Evolutionary conservation across 495 filamentous ascomycete genomes (phyloP).

Genomic region (Mytilinidion resinicola): DNA sequence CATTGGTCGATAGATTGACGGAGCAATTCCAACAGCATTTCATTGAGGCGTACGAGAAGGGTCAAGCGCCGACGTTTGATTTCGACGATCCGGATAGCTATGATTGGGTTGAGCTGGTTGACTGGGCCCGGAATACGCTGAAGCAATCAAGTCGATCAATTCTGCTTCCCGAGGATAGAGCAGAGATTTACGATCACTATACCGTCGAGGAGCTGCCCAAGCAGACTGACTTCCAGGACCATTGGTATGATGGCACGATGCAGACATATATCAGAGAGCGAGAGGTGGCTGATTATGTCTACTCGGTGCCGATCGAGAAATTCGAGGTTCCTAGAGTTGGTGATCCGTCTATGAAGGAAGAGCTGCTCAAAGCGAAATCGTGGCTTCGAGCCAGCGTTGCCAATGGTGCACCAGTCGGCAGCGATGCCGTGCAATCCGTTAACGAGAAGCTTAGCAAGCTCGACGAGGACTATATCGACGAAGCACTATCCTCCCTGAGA

Average conservation of each 20-base stretch:
- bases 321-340: background rate
- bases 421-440: conserved; percentile 29
- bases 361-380: conserved; percentile 44
- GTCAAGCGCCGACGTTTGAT: conserved; percentile 62
- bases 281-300: too few species aligned
- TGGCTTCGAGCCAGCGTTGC: conserved; percentile 55
- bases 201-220: too few species aligned
- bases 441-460: conserved; percentile 41
- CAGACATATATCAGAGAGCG: too few species aligned
- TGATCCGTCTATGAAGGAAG: conserved; percentile 19
- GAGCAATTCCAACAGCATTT: conserved; percentile 72
- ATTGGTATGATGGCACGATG: too few species aligned
- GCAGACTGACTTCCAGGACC: too few species aligned
- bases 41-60: conserved; percentile 65
- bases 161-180: background rate
- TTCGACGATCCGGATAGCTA: conserved; percentile 64
- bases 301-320: too few species aligned
- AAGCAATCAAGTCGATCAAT: background rate
- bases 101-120: conserved; percentile 67
- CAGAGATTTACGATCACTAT: too few species aligned
- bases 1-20: conserved; percentile 60
- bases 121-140: conserved; percentile 57
- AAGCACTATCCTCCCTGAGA: conserved; percentile 4
- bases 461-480: conserved; percentile 29
- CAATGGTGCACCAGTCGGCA: conserved; percentile 40